These are phyloP conservation scores for Fraxinus velutina DNA, from an alignment of 305 asterid genomes.

Conservation along the genomic window DNA sequence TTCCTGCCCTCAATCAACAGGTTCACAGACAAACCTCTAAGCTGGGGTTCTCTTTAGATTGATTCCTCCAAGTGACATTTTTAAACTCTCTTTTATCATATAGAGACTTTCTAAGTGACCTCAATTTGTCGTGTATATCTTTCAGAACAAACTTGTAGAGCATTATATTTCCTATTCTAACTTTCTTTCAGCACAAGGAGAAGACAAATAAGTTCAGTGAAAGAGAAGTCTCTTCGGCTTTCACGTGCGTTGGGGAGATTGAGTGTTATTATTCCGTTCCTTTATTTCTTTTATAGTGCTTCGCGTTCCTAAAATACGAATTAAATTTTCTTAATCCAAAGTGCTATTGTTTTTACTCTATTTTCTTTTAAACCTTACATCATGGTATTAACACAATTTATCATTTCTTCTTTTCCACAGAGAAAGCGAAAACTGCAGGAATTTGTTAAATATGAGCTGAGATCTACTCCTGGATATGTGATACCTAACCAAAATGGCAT, in stretches of 20 bases:
- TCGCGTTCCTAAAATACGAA: not conserved
- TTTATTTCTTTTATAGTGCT: not conserved
- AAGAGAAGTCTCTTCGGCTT: not conserved
- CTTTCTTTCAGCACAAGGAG: not conserved
- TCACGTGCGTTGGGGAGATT: not conserved
- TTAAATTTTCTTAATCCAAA: not conserved
- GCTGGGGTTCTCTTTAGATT: not conserved
- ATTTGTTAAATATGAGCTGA: conserved; percentile 42
- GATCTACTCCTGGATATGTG: conserved; percentile 32
- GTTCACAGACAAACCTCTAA: not conserved
- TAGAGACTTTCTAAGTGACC: not conserved
- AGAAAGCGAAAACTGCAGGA: conserved; percentile 63
- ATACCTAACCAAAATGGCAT: conserved; percentile 26
- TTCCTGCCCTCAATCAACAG: not conserved
- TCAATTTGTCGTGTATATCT: not conserved
- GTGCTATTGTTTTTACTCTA: not conserved
- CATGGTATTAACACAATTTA: not conserved
- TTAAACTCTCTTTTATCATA: not conserved
- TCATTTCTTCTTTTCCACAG: conserved; percentile 30
- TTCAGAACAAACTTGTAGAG: not conserved
- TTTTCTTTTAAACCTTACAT: not conserved
- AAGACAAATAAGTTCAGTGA: not conserved
- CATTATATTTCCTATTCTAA: not conserved
- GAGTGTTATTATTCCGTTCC: not conserved
- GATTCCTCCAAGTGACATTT: not conserved